phyloP scores from a whole-genome alignment of 2,329 filamentous ascomycete species.

The Coniochaeta sp. region DNA sequence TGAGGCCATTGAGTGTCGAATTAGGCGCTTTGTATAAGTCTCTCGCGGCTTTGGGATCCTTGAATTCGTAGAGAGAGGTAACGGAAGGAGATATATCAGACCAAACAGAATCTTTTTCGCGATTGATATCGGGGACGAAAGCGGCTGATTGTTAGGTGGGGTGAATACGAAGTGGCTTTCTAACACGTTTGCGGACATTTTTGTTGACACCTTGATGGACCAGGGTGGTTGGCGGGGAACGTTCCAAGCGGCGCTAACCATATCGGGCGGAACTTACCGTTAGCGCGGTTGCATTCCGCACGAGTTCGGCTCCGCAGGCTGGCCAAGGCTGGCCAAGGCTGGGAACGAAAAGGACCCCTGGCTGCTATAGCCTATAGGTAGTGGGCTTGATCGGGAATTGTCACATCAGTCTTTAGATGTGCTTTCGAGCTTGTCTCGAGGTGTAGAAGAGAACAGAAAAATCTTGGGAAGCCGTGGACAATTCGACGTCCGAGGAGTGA shows the following conservation, averaged over 20 bases:
- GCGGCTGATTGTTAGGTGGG: not conserved
- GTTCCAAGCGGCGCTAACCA: not conserved
- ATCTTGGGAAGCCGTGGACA: no score
- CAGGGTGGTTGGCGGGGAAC: not conserved
- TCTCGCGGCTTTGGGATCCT: not conserved
- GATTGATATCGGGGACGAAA: not conserved
- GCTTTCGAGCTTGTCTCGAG: no score
- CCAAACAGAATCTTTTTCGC: not conserved
- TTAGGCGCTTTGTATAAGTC: not conserved
- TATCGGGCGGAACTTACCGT: not conserved
- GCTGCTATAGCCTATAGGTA: no score
- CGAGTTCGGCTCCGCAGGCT: no score
- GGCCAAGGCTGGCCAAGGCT: no score
- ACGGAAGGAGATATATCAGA: not conserved
- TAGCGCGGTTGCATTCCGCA: no score
- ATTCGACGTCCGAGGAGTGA: no score
- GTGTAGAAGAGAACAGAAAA: no score
- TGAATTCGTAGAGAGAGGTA: not conserved
- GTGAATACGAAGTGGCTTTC: not conserved
- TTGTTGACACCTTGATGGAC: no score
- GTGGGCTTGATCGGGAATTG: no score
- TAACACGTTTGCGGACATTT: not conserved
- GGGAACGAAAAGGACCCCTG: no score
- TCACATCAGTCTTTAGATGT: no score
- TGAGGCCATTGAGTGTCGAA: slow-evolving; percentile 20